A percentile compares a stretch with the other conserved stretches of the same genome.
Conservation (phyloP, 176 grass and related monocot genomes). For the Chloris gayana region DNA sequence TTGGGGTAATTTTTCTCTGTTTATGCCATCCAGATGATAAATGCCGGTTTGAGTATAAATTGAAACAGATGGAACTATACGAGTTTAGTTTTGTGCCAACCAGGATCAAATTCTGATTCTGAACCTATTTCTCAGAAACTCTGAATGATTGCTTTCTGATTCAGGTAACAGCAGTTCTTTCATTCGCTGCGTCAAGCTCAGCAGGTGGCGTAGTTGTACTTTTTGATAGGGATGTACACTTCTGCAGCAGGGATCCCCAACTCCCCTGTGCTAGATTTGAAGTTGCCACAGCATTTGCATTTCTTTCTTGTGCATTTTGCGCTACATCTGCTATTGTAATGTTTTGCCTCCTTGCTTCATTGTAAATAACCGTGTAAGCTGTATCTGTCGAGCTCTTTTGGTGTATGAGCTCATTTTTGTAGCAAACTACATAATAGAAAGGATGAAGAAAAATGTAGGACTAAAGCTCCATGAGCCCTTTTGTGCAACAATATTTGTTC, state of each 20-base stretch:
- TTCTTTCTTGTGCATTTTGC: slow-evolving; percentile 73
- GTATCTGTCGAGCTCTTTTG: slow-evolving; percentile 37
- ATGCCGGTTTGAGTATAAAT: slow-evolving; percentile 6
- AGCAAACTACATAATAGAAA: slow-evolving; percentile 14
- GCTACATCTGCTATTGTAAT: slow-evolving; percentile 69
- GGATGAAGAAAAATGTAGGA: not conserved
- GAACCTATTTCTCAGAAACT: not conserved
- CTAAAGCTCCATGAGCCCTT: slow-evolving; percentile 5
- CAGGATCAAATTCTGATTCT: not conserved
- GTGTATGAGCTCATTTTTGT: slow-evolving; percentile 1
- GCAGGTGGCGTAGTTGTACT: slow-evolving; percentile 77
- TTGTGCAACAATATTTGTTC: slow-evolving; percentile 1
- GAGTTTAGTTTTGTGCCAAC: not conserved
- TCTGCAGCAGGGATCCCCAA: slow-evolving; percentile 57
- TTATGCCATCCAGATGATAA: slow-evolving; percentile 2
- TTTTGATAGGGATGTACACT: slow-evolving; percentile 65
- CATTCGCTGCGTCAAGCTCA: slow-evolving; percentile 82
- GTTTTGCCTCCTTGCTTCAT: slow-evolving; percentile 80
- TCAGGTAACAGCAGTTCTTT: slow-evolving; percentile 77
- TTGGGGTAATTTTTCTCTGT: not conserved
- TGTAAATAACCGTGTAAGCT: slow-evolving; percentile 52
- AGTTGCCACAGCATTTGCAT: slow-evolving; percentile 74
- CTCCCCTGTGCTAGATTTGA: slow-evolving; percentile 70
- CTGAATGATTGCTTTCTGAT: slow-evolving; percentile 23
- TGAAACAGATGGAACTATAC: not conserved